A percentile compares a stretch with the other conserved stretches of the same genome.
phyloP scores from a whole-genome alignment of 108 stramenopile species.

The Discostella pseudostelligera region DNA sequence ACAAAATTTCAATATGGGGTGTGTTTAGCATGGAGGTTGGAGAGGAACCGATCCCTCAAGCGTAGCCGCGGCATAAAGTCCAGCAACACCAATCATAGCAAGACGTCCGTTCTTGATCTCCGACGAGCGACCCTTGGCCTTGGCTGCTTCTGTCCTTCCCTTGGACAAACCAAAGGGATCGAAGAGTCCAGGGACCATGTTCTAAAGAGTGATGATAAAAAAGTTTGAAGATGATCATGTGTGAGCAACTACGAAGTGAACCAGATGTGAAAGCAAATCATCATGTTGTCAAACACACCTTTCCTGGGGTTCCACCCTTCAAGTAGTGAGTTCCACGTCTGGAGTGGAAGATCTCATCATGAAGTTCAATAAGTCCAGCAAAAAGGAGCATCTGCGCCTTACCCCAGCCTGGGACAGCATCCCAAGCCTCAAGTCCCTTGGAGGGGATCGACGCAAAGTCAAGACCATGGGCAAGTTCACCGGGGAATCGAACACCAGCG shows the following conservation, averaged over 20 bases:
- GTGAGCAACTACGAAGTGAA: neutral
- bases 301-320: slow-evolving; percentile 76
- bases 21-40: slow-evolving; percentile 57
- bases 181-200: slow-evolving; percentile 81
- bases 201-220: slow-evolving; percentile 31
- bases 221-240: neutral
- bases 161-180: slow-evolving; percentile 71
- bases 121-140: slow-evolving; percentile 63
- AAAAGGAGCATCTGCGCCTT: slow-evolving; percentile 83
- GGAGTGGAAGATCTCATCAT: slow-evolving; percentile 72
- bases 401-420: slow-evolving; percentile 81
- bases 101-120: slow-evolving; percentile 88
- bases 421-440: slow-evolving; percentile 82
- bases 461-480: slow-evolving; percentile 66
- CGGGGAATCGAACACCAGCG: slow-evolving; percentile 70
- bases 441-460: slow-evolving; percentile 62
- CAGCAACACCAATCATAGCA: slow-evolving; percentile 81
- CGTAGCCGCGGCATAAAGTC: slow-evolving; percentile 62
- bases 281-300: slow-evolving; percentile 40
- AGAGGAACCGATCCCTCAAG: slow-evolving; percentile 73
- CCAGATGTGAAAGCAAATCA: neutral
- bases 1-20: neutral
- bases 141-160: slow-evolving; percentile 56
- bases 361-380: slow-evolving; percentile 79
- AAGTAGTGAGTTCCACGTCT: slow-evolving; percentile 69